Percentiles rank a stretch among this genome's conserved stretches.
Evolutionary conservation across 2,329 filamentous ascomycete species (phyloP).

Genomic region (Aspergillus hiratsukae): DNA sequence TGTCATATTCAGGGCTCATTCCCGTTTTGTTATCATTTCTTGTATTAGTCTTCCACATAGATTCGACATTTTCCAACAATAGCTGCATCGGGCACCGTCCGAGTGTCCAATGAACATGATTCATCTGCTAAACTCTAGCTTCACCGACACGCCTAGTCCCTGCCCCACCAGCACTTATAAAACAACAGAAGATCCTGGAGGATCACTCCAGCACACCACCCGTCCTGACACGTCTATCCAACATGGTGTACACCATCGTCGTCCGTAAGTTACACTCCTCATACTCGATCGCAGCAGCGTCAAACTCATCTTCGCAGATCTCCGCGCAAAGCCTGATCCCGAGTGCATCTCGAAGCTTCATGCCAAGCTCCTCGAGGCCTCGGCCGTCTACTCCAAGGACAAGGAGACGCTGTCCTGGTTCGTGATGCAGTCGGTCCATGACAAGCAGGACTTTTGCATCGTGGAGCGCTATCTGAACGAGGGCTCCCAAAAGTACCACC

Average conservation of each 20-base stretch:
- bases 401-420: constrained; percentile 68
- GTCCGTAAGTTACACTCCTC: constrained; percentile 18
- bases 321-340: constrained; percentile 64
- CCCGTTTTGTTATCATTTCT: background rate
- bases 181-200: background rate
- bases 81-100: background rate
- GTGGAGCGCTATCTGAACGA: constrained; percentile 70
- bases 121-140: too few species aligned
- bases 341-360: constrained; percentile 63
- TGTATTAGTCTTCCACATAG: background rate
- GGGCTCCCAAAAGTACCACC: constrained; percentile 55
- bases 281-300: background rate
- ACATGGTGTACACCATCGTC: constrained; percentile 29
- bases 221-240: background rate
- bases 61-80: background rate
- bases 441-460: constrained; percentile 67
- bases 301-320: constrained; percentile 24
- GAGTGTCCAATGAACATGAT: background rate
- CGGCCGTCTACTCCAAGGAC: constrained; percentile 66
- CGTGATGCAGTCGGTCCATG: constrained; percentile 70
- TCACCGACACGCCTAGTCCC: too few species aligned
- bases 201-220: background rate
- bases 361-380: constrained; percentile 71
- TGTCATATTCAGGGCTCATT: background rate
- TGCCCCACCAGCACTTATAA: background rate